Base-by-base conservation (phyloP, 1,284 basidiomycete species). In the Papiliotrema nemorosa region DNA sequence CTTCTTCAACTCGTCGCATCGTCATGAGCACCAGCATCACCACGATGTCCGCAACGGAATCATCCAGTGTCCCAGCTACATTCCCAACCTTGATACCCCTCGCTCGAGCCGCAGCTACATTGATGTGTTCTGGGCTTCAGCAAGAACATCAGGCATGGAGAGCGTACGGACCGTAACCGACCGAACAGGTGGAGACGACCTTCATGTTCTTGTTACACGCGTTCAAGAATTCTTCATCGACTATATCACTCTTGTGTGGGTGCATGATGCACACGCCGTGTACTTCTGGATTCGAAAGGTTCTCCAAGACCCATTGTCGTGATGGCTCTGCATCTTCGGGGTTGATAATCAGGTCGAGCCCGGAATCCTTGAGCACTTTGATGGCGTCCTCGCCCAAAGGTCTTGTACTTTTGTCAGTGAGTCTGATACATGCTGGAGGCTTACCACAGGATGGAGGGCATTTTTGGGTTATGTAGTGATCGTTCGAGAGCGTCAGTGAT, bases 11-110 rank as follows among this genome's bases (percentile, higher is more conserved):
- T 43, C 89, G 86, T 18, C 93, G 81, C 46, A 86, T 82, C 0
- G 90, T 88, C 90, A 94, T 96, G 27, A 98, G 80, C 1, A 85
- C 84, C 4, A 98, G 81, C 84, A 94, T 88, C 38, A 94, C 79
- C 0, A 85, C 82, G 10, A 90, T 72, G 70, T 97, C 93, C 10
- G 93, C 92, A 29, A 92, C 90, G 86, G 59, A 1, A 63, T 88
- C 86, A 12, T 87, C 91, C 20, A 96, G 80, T 3, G 96, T 86
- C 51, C 90, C 86, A 0, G 92, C 92, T 0, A 92, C 97, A 72
- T 92, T 90, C 4, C 94, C 94, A 12, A 97, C 73, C 43, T 81
- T 82, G 54, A 97, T 80, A 2, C 80, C 78, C 16, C 83, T 80
- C 58, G 79, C 75, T n/a, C 82, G 79, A n/a, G 86, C 74, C 16